Evolutionary conservation across 2,329 filamentous ascomycete genomes (phyloP), one percentile per base, ranked within the genome.

Genomic region (Pestalotiopsis sp.): DNA sequence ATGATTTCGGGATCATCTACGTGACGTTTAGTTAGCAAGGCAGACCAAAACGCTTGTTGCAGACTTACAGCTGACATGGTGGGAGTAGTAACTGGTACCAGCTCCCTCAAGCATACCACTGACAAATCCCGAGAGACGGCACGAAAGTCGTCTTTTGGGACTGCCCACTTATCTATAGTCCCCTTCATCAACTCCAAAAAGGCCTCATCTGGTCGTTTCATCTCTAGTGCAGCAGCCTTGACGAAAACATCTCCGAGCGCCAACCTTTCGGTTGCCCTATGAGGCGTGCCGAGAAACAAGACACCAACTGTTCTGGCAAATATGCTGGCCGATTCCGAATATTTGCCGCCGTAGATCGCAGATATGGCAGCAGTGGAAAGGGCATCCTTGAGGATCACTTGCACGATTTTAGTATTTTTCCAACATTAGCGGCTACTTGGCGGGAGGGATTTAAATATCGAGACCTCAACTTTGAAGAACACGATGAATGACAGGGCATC

Each of bases 281-380:
- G 67, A 22, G 67, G 67, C 24, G 67, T 68, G 48, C 67, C 67
- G 22, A 68, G 67, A 38, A 68, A 68, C 4, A 68, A 39, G 26
- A 66, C 40, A 35, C 67, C 67, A 10, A 40, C 55, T 5, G 67
- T 68, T 55, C 44, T 68, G 48, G 58, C 24, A 17, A 66, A 68
- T 24, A 68, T 64, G n/a, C 66, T 56, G 48, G 64, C 67, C 52
- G 59, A 35, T 5, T 66, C 67, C 14, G 52, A 66, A n/a, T 66
- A 58, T 17, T 65, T 68, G 4, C 64, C 30, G 30, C 30, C 67
- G 44, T 59, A 68, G n/a, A 68, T 59, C n/a, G 58, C 44, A 24
- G 67, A 66, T 48, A 65, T 60, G 40, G 67, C 67, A 17, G 67
- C 55, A 17, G 65, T 64, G 24, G 35, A 56, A 10, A 68, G 59